Evolutionary conservation across 352 stramenopile species (phyloP).

Genomic region (Globisporangium barbulae): DNA sequence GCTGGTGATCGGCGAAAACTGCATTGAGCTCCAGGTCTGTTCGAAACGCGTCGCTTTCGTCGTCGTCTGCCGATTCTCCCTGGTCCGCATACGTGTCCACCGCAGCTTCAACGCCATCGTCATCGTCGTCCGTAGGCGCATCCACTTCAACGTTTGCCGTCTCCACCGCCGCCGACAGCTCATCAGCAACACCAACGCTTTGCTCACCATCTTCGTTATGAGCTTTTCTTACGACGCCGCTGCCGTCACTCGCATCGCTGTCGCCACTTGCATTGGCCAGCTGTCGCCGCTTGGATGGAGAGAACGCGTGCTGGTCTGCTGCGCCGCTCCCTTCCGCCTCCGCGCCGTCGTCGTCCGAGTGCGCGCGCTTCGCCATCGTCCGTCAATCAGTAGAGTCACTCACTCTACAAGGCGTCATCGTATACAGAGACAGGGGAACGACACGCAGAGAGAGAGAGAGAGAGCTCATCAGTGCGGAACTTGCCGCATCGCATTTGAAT

Average conservation of each 20-base stretch:
- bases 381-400: no score
- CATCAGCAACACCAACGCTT: background rate
- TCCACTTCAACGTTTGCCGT: background rate
- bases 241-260: background rate
- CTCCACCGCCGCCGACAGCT: background rate
- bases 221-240: background rate
- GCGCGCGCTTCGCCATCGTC: background rate
- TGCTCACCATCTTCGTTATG: background rate
- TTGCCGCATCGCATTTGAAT: background rate
- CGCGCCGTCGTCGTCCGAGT: background rate
- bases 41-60: background rate
- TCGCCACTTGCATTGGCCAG: background rate
- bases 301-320: background rate
- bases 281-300: conserved; percentile 4
- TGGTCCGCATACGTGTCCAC: background rate
- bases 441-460: no score
- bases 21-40: background rate
- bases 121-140: background rate
- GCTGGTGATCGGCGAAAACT: background rate
- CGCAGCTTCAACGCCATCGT: background rate
- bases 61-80: background rate
- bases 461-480: background rate
- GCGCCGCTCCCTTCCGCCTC: background rate
- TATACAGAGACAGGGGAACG: background rate
- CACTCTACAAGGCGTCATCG: background rate